Percentiles rank a stretch among this genome's conserved stretches.
These are phyloP conservation scores for Colletotrichum orbiculare DNA, from an alignment of 2,329 filamentous ascomycete genomes.

Conservation along the genomic window DNA sequence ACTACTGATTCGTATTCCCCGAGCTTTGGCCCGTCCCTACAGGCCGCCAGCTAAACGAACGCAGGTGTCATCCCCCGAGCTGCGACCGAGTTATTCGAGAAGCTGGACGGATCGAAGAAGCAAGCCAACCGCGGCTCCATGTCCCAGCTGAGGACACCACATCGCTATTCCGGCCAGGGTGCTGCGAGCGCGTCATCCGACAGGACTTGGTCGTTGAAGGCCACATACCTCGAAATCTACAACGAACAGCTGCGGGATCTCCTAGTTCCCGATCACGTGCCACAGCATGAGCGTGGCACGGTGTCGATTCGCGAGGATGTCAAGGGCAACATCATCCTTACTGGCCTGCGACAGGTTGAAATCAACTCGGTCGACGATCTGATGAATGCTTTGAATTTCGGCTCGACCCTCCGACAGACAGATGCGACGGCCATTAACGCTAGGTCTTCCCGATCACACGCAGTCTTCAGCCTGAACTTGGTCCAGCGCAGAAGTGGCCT, in stretches of 20 bases:
- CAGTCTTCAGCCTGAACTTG: slow-evolving; percentile 95
- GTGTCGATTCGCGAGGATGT: slow-evolving; percentile 96
- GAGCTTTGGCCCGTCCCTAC: background rate
- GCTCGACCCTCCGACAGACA: slow-evolving; percentile 93
- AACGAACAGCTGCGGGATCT: slow-evolving; percentile 96
- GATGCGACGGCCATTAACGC: slow-evolving; percentile 98
- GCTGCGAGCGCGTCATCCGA: slow-evolving; percentile 61
- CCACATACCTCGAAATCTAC: slow-evolving; percentile 97
- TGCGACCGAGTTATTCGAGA: slow-evolving; percentile 87
- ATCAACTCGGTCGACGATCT: slow-evolving; percentile 94
- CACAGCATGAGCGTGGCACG: slow-evolving; percentile 74
- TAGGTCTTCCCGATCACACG: slow-evolving; percentile 96
- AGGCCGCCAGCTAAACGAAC: background rate
- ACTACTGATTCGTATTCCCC: background rate
- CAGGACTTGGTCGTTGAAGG: slow-evolving; percentile 90
- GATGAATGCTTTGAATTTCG: slow-evolving; percentile 88
- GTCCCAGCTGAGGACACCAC: slow-evolving; percentile 83
- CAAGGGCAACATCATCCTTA: slow-evolving; percentile 94
- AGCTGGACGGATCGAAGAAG: slow-evolving; percentile 71
- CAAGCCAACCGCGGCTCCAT: slow-evolving; percentile 71
- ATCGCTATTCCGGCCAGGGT: slow-evolving; percentile 75
- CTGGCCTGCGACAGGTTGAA: slow-evolving; percentile 86
- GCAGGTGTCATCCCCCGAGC: slow-evolving; percentile 95
- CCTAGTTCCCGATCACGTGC: slow-evolving; percentile 79
- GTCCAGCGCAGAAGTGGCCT: slow-evolving; percentile 81